Conservation (phyloP, 164 flowering plant species). For the Malania oleifera region DNA sequence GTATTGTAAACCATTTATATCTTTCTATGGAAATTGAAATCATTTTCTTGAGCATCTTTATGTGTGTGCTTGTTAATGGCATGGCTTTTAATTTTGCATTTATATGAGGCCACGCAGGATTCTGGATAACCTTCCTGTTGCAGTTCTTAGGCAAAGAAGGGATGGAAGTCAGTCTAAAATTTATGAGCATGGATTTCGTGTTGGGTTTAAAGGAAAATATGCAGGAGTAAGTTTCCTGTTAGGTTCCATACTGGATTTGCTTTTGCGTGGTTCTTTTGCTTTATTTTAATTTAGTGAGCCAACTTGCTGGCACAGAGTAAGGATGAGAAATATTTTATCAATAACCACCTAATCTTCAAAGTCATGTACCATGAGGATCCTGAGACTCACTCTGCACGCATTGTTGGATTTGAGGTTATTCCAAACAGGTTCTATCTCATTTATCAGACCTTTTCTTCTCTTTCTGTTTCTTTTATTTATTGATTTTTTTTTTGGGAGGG, state of each 20-base stretch:
- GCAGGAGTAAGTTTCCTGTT: constrained; percentile 33
- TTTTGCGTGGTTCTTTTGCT: neutral
- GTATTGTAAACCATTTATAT: neutral
- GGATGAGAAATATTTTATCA: constrained; percentile 49
- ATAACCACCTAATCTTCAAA: constrained; percentile 60
- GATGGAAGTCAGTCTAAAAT: constrained; percentile 62
- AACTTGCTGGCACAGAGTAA: constrained; percentile 35
- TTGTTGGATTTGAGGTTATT: constrained; percentile 65
- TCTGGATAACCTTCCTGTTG: constrained; percentile 92
- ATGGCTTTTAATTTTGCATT: neutral
- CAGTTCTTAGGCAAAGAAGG: constrained; percentile 68
- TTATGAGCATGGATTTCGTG: constrained; percentile 90
- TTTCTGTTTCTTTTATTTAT: neutral
- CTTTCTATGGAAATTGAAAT: neutral
- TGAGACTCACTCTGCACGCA: constrained; percentile 52
- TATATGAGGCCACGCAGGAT: constrained; percentile 30
- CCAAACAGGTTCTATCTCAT: constrained; percentile 38
- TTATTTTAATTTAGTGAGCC: neutral
- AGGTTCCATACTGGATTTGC: neutral
- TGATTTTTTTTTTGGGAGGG: neutral
- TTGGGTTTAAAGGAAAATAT: constrained; percentile 63
- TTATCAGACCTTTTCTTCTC: neutral
- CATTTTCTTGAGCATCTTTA: no score
- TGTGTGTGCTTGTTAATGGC: no score
- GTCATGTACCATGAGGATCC: constrained; percentile 58